A percentile compares a stretch with the other conserved stretches of the same genome.
phyloP scores from a whole-genome alignment of 805 yeast species.

The Sungouiozyma intestinalis region DNA sequence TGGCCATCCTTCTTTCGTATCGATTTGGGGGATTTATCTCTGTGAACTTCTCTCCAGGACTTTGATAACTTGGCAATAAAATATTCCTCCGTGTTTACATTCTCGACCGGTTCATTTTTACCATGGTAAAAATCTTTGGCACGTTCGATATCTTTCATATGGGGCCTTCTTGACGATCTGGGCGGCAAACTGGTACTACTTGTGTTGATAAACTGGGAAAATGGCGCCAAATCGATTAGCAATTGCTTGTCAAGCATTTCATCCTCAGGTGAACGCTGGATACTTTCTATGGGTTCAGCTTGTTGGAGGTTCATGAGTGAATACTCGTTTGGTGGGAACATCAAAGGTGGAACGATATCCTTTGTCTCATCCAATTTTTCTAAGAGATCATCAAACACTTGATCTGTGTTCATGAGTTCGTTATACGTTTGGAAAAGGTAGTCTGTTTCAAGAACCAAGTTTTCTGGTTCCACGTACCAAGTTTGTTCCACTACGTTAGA shows the following conservation, averaged over 20 bases:
- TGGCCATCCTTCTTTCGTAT: not conserved
- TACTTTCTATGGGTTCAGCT: too few species aligned
- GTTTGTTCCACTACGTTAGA: not conserved
- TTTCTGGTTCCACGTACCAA: not conserved
- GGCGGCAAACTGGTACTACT: conserved; percentile 11
- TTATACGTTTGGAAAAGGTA: not conserved
- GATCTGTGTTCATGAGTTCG: not conserved
- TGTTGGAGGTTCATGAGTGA: not conserved
- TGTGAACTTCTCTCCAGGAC: not conserved
- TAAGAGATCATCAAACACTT: not conserved
- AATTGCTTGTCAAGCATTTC: not conserved
- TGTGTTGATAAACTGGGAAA: not conserved
- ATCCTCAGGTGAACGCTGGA: not conserved
- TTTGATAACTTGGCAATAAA: not conserved
- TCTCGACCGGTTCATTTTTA: conserved; percentile 2
- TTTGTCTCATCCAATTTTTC: not conserved
- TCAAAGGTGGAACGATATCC: not conserved
- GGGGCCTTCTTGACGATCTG: conserved; percentile 22
- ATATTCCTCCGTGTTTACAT: not conserved
- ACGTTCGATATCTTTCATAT: conserved; percentile 10
- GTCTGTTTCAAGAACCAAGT: too few species aligned
- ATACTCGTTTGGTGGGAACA: not conserved
- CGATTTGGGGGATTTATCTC: not conserved
- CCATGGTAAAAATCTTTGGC: conserved; percentile 15
- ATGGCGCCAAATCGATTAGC: not conserved